Percentiles rank a stretch among this genome's conserved stretches.
Evolutionary conservation across 169 alveolate genomes (phyloP).

Genomic region (Ichthyophthirius multifiliis): DNA sequence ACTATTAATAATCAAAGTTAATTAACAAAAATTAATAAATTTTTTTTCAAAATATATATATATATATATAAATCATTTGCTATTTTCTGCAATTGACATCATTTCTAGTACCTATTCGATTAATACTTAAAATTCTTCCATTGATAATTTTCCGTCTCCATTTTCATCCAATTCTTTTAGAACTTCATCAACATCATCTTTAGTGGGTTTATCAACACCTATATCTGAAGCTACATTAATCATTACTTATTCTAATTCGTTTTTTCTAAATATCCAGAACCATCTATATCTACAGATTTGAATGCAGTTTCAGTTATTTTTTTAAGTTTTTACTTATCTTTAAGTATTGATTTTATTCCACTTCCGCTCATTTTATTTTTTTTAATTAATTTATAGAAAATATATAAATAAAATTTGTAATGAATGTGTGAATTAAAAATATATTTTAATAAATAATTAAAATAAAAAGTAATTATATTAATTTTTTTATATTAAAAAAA

Average conservation of each 20-base stretch:
- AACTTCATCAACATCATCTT: conserved; percentile 45
- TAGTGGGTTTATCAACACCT: conserved; percentile 31
- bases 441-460: no score
- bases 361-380: no score
- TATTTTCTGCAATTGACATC: conserved; percentile 42
- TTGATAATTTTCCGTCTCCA: conserved; percentile 42
- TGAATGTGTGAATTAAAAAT: no score
- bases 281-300: conserved; percentile 35
- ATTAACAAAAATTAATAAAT: no score
- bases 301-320: conserved; percentile 29
- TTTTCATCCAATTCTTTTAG: conserved; percentile 43
- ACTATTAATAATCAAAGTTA: no score
- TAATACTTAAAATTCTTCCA: conserved; percentile 33
- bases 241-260: conserved; percentile 43
- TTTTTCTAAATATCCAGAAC: conserved; percentile 36
- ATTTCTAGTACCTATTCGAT: conserved; percentile 37
- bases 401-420: no score
- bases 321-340: conserved; percentile 17
- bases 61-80: no score
- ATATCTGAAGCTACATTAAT: conserved; percentile 34
- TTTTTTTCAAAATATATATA: no score
- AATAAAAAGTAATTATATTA: no score
- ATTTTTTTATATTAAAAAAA: no score
- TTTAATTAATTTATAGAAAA: no score
- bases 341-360: no score